Conservation (phyloP, 441 rosid genomes). For the Aquilaria agallochum region DNA sequence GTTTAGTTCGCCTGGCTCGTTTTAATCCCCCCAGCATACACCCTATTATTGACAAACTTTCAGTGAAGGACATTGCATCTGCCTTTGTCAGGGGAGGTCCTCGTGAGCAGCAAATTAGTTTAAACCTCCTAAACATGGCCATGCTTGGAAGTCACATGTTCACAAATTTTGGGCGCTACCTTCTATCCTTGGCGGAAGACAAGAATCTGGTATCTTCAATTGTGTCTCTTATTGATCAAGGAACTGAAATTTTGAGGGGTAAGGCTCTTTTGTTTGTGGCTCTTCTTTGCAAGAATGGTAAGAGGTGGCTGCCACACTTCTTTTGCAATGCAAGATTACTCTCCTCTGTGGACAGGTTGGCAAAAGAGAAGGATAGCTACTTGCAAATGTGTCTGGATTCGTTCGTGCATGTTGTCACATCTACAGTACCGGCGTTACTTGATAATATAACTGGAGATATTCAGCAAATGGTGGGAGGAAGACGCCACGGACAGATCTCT, state of each 20-base stretch:
- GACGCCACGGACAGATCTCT: conserved; percentile 74
- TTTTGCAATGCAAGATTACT: conserved; percentile 78
- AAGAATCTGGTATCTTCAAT: conserved; percentile 72
- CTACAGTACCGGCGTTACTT: conserved; percentile 70
- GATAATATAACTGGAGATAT: conserved; percentile 74
- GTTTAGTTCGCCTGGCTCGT: conserved; percentile 92
- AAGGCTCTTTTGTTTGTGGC: conserved; percentile 81
- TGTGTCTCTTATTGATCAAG: conserved; percentile 82
- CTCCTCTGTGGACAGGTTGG: conserved; percentile 77
- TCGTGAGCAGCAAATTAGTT: conserved; percentile 90
- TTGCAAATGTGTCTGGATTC: conserved; percentile 75
- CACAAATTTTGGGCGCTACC: conserved; percentile 74
- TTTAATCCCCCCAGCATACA: conserved; percentile 83
- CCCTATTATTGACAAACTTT: conserved; percentile 62
- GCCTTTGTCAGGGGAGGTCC: conserved; percentile 76
- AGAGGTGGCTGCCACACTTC: conserved; percentile 84
- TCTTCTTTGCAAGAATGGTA: conserved; percentile 79
- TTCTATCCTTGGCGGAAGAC: conserved; percentile 73
- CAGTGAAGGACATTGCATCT: conserved; percentile 78
- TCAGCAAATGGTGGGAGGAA: conserved; percentile 86
- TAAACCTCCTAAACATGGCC: conserved; percentile 83
- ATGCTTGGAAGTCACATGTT: conserved; percentile 77
- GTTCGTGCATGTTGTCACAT: conserved; percentile 59
- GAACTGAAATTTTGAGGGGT: conserved; percentile 78
- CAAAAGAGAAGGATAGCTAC: conserved; percentile 84